Base-by-base conservation (phyloP, 176 grass and related monocot species). In the Neostapfia colusana region DNA sequence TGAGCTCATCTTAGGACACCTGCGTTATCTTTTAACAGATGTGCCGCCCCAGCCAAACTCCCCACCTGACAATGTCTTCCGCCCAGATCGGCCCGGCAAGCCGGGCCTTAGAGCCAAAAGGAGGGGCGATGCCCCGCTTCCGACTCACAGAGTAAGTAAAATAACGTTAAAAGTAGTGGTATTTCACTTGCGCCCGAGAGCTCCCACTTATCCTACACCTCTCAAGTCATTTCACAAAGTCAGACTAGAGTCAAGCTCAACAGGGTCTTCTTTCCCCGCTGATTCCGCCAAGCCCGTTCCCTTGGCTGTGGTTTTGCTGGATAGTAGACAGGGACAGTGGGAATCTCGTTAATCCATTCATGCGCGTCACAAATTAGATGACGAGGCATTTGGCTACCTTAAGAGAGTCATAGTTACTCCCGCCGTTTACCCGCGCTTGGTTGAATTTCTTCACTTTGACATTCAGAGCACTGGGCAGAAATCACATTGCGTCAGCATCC, bases 351-450 rank as follows among this genome's bases (percentile, higher is more conserved):
- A 89, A 89, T 92, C 71, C 61, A 93, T 89, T 89, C 86, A 89
- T 84, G 83, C 24, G 48, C 34, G 25, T 87, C 87, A 93, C 84
- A 85, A 90, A 93, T 90, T 87, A 85, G 84, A 60, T 73, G 70
- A 84, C 75, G 50, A 88, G 81, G 76, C 81, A 89, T 89, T 93
- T 93, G 81, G 81, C 81, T 93, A 89, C 83, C 87, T 87, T 89
- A 93, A 93, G 81, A 89, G 87, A 89, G 84, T 93, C 90, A 93
- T 93, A 93, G 84, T 93, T 89, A 89, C 90, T 89, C 90, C 87
- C 72, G 63, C 73, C 79, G 50, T 88, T 83, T 92, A 92, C 56
- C 80, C 81, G 31, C 81, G 84, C 87, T 93, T 93, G 71, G 87
- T 89, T 87, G 87, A 93, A 93, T 93, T 93, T 87, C 87, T 89